These are phyloP conservation scores for Reticulascus tulasneorum DNA, from an alignment of 2,329 filamentous ascomycete species.

Conservation along the genomic window DNA sequence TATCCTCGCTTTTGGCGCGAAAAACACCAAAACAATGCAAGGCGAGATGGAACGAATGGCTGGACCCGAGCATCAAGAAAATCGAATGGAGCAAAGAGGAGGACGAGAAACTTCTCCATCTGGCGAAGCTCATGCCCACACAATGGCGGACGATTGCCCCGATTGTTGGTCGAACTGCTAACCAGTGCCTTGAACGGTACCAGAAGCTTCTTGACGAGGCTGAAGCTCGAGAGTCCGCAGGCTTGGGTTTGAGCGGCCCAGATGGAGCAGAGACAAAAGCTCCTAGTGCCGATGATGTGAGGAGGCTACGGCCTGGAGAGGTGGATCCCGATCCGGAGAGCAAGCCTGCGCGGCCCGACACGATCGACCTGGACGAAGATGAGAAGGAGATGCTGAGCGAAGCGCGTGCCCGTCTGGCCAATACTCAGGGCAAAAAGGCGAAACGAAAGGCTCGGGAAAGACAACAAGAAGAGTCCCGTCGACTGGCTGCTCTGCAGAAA, in stretches of 20 bases:
- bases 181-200: slow-evolving; percentile 94
- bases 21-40: slow-evolving; percentile 99
- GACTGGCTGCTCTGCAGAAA: slow-evolving; percentile 89
- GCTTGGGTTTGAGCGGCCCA: slow-evolving; percentile 78
- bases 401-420: slow-evolving; percentile 90
- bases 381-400: slow-evolving; percentile 99
- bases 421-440: slow-evolving; percentile 98
- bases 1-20: slow-evolving; percentile 91
- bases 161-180: slow-evolving; percentile 92
- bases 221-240: slow-evolving; percentile 81
- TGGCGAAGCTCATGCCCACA: slow-evolving; percentile 97
- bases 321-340: slow-evolving; percentile 96
- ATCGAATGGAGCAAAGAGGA: slow-evolving; percentile 99
- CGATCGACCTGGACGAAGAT: slow-evolving; percentile 96
- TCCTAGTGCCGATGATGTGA: slow-evolving; percentile 87
- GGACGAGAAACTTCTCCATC: slow-evolving; percentile 92
- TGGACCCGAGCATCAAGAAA: slow-evolving; percentile 96
- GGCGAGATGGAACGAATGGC: slow-evolving; percentile 96
- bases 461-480: slow-evolving; percentile 89
- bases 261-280: slow-evolving; percentile 83
- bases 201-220: slow-evolving; percentile 95
- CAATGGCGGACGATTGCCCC: slow-evolving; percentile 99
- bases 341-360: slow-evolving; percentile 92
- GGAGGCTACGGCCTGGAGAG: slow-evolving; percentile 84
- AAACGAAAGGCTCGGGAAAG: slow-evolving; percentile 95